phyloP scores from a whole-genome alignment of 2,329 filamentous ascomycete species.

The Bipolaris gigantea region DNA sequence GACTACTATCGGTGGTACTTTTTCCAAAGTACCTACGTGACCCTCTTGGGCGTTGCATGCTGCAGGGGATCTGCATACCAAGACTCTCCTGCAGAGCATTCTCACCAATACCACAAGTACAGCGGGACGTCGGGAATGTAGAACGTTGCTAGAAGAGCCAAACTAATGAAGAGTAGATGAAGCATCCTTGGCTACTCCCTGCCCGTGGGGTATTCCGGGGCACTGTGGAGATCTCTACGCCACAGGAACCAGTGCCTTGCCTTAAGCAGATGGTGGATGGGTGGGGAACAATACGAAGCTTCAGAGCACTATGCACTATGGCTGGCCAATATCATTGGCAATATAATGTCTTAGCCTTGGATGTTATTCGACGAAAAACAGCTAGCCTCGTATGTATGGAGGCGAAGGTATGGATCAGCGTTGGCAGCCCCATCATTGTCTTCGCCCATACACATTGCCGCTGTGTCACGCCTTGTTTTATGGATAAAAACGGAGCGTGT shows the following conservation, averaged over 20 bases:
- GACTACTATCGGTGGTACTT: slow-evolving; percentile 17
- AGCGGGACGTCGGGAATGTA: slow-evolving; percentile 39
- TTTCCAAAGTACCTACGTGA: slow-evolving; percentile 20
- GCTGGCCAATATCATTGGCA: slow-evolving; percentile 18
- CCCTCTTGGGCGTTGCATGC: slow-evolving; percentile 21
- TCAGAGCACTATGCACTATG: slow-evolving; percentile 24
- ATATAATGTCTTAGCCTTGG: slow-evolving; percentile 6
- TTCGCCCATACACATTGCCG: neutral
- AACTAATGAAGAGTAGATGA: slow-evolving; percentile 44
- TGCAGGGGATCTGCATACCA: slow-evolving; percentile 20
- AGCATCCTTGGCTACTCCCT: slow-evolving; percentile 19
- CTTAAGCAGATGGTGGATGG: slow-evolving; percentile 29
- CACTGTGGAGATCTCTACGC: slow-evolving; percentile 38
- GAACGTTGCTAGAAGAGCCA: slow-evolving; percentile 22
- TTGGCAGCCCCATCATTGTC: neutral
- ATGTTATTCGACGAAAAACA: slow-evolving; percentile 12
- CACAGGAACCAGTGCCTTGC: slow-evolving; percentile 23
- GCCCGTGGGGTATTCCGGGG: slow-evolving; percentile 40
- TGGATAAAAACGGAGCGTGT: neutral
- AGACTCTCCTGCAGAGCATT: slow-evolving; percentile 9
- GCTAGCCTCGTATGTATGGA: slow-evolving; percentile 8
- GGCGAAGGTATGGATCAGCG: slow-evolving; percentile 16
- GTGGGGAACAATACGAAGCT: slow-evolving; percentile 13
- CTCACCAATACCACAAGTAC: slow-evolving; percentile 30
- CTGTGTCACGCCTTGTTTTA: slow-evolving; percentile 3